Conservation (phyloP, 345 rosid species). For the Aegle marmelos region DNA sequence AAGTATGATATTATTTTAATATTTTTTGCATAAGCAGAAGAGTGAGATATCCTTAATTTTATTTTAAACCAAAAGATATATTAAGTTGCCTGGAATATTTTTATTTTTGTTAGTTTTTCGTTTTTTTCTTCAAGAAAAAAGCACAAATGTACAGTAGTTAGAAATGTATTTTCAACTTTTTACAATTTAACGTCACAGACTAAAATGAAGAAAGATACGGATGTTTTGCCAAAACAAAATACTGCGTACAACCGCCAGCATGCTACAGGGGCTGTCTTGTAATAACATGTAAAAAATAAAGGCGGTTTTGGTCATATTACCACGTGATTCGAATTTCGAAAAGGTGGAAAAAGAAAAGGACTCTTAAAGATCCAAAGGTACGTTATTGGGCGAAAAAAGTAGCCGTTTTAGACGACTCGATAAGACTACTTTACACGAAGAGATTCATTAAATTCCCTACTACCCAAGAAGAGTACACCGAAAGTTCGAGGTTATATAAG, state of each 20-base stretch:
- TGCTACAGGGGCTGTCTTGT: background rate
- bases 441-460: too few relatives aligned
- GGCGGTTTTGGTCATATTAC: slow-evolving; percentile 3
- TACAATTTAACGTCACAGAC: background rate
- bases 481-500: background rate
- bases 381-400: background rate
- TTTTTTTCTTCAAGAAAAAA: too few relatives aligned
- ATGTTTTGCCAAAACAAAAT: background rate
- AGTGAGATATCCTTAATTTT: too few relatives aligned
- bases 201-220: background rate
- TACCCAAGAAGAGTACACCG: background rate
- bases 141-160: too few relatives aligned
- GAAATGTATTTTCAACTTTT: background rate
- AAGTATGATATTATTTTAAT: background rate
- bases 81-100: too few relatives aligned
- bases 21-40: background rate
- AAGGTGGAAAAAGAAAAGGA: background rate
- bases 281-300: background rate
- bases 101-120: too few relatives aligned
- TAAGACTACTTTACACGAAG: background rate
- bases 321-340: background rate
- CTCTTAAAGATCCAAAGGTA: slow-evolving; percentile 3
- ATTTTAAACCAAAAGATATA: too few relatives aligned
- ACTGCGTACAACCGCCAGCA: background rate
- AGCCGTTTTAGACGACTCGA: background rate